These are phyloP conservation scores for Capsella bursapastoris DNA, from an alignment of 345 rosid genomes.

Conservation along the genomic window DNA sequence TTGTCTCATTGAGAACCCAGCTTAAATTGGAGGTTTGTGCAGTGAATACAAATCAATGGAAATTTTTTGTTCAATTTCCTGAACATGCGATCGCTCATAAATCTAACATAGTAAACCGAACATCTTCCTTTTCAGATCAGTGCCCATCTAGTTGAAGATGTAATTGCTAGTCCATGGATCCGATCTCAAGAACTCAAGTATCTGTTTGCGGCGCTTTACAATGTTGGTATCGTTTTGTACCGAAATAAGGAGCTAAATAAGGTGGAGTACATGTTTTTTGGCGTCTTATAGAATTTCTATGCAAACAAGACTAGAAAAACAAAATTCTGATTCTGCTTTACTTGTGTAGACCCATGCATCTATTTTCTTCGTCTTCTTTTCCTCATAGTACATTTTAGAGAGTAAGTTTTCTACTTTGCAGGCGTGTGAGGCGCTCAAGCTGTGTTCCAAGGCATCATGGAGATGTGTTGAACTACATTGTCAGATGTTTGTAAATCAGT, in stretches of 20 bases:
- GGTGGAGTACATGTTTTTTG: conserved; percentile 53
- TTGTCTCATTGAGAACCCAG: conserved; percentile 63
- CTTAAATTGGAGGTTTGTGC: conserved; percentile 58
- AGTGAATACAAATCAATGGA: conserved; percentile 23
- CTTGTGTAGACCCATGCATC: conserved; percentile 22
- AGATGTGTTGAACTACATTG: conserved; percentile 55
- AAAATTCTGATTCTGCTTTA: conserved; percentile 20
- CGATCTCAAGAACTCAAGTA: conserved; percentile 67
- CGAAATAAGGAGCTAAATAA: conserved; percentile 66
- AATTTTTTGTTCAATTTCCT: conserved; percentile 31
- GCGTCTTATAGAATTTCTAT: conserved; percentile 2
- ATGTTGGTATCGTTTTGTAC: conserved; percentile 67
- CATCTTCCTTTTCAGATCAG: conserved; percentile 61
- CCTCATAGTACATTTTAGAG: conserved; percentile 4
- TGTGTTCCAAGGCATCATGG: conserved; percentile 86
- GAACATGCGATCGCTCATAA: conserved; percentile 20
- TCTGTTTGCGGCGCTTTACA: conserved; percentile 63
- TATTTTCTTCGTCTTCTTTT: not conserved
- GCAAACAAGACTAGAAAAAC: conserved; percentile 13
- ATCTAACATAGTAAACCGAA: conserved; percentile 34
- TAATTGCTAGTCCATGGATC: conserved; percentile 68
- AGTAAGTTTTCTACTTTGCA: conserved; percentile 46
- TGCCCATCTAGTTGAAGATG: conserved; percentile 51
- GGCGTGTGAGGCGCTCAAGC: conserved; percentile 77
- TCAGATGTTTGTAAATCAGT: conserved; percentile 48